Base-by-base conservation (phyloP, 163 green algal species). In the Chloromonas sp. region DNA sequence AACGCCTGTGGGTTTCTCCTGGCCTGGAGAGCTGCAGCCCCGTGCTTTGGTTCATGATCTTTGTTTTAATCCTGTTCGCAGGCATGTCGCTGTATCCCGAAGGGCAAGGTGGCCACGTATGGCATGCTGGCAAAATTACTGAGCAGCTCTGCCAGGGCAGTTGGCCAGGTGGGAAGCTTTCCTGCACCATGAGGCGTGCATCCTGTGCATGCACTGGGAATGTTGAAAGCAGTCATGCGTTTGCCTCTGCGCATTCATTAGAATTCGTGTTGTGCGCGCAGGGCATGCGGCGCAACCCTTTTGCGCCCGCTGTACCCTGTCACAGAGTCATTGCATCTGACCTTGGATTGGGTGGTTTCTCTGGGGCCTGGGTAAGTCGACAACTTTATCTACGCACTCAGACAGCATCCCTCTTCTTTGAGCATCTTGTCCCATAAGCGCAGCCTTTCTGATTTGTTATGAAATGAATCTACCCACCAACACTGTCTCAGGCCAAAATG, bases 221-320 rank as follows among this genome's bases (percentile, higher is more conserved):
- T 79, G 74, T 59, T 1, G 5, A 79, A 2, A 3, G 71, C 58
- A 66, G 13, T 61, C 13, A 58, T 60, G 58, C 61, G 79, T 5
- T 60, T 36, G 15, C 36, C 58, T 61, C 78, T 62, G 15, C 36
- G 57, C 36, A 5, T 14, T 36, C 71, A 36, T 36, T 3, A 14
- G 2, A 5, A 59, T 14, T 5, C 5, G 2, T 79, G 71, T 36
- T 79, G 5, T 88, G 71, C 76, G 59, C 14, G 79, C 92, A 96
- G 91, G 94, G 92, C 0, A 87, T 97, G 83, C 83, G 91, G 0
- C 88, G 91, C 13, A 97, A 97, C 84, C 94, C 94, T 0, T 96
- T 91, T 86, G 94, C 94, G 0, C 94, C 94, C 0, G 15, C 81
- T 1, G 92, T 97, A 14, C 94, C 94, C 3, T 97, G 94, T 87